A percentile compares a stretch with the other conserved stretches of the same genome.
Evolutionary conservation across 179 eudicot species (phyloP).

Genomic region (Amaranthus tricolor): DNA sequence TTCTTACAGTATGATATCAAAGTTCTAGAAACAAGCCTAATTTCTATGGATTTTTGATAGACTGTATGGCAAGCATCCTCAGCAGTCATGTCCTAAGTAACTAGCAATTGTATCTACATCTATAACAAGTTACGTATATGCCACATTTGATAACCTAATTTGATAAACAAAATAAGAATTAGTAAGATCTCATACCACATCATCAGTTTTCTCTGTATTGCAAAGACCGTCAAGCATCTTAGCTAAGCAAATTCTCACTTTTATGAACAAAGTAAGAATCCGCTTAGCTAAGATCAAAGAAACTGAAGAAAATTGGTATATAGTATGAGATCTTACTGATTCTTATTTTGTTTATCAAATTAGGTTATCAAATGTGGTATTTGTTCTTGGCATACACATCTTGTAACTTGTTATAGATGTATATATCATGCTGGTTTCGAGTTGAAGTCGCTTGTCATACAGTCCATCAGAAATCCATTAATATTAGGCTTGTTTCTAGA

Average conservation of each 20-base stretch:
- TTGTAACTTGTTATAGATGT: too few species aligned
- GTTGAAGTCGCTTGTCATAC: too few species aligned
- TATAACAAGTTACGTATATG: not conserved
- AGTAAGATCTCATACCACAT: constrained; percentile 31
- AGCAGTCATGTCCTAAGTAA: too few species aligned
- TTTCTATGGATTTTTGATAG: not conserved
- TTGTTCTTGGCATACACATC: too few species aligned
- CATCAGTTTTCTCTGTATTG: constrained; percentile 39
- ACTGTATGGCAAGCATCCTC: too few species aligned
- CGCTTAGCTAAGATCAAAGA: constrained; percentile 12
- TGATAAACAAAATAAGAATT: not conserved
- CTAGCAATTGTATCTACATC: too few species aligned
- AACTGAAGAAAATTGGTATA: constrained; percentile 23
- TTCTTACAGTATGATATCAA: not conserved
- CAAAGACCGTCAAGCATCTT: too few species aligned
- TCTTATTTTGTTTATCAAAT: not conserved
- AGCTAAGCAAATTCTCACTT: too few species aligned
- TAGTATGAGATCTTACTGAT: constrained; percentile 26
- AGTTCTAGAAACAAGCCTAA: not conserved
- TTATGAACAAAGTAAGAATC: too few species aligned
- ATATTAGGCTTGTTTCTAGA: constrained; percentile 3
- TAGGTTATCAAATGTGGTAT: constrained; percentile 12
- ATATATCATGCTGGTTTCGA: too few species aligned
- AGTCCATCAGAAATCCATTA: too few species aligned
- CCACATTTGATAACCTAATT: constrained; percentile 5